Percentiles rank a stretch among this genome's conserved stretches.
Conservation (phyloP, 768 basidiomycete genomes). For the Saitozyma sp. region DNA sequence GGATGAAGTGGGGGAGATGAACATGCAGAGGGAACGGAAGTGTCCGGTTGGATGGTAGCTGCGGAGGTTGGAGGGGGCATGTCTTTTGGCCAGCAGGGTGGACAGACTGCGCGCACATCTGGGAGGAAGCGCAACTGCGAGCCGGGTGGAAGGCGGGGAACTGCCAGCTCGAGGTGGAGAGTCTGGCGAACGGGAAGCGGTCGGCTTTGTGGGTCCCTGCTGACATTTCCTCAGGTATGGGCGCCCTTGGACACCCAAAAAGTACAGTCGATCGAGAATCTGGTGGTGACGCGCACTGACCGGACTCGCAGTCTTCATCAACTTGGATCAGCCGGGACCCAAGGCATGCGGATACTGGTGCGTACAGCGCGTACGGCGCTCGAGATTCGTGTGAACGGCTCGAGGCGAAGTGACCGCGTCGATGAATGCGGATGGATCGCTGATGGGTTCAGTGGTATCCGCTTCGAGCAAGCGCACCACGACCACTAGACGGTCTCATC, state of each 20-base stretch:
- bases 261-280: conserved; percentile 97
- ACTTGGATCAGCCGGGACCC: conserved; percentile 53
- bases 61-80: neutral
- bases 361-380: neutral
- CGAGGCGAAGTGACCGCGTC: neutral
- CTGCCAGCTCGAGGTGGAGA: neutral
- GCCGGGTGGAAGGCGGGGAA: neutral
- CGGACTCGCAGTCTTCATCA: neutral
- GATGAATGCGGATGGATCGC: neutral
- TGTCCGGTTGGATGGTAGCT: neutral
- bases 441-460: neutral
- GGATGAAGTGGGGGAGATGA: neutral
- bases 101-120: neutral
- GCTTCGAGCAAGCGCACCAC: neutral
- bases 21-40: neutral
- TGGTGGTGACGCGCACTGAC: conserved; percentile 56
- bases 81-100: neutral
- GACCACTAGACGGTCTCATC: neutral
- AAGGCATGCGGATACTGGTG: conserved; percentile 80
- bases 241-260: conserved; percentile 93
- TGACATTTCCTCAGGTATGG: conserved; percentile 65
- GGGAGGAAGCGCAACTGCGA: neutral
- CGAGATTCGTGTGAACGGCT: neutral
- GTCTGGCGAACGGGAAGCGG: neutral
- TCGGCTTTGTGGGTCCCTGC: neutral